A percentile compares a stretch with the other conserved stretches of the same genome.
Evolutionary conservation across 495 filamentous ascomycete species (phyloP).

Genomic region (Hypoxylon perforatum): DNA sequence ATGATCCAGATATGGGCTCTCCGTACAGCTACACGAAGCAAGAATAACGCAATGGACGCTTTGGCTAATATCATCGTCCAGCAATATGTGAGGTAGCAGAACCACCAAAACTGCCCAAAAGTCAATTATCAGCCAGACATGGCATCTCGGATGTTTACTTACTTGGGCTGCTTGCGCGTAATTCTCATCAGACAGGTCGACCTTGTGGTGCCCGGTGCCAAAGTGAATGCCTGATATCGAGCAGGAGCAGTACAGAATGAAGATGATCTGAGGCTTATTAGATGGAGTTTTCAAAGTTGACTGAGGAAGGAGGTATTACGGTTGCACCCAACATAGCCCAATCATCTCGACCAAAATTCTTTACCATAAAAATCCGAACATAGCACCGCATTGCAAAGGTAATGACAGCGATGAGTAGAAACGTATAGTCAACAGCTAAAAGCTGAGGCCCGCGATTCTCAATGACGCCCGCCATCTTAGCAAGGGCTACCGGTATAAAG

Average conservation of each 20-base stretch:
- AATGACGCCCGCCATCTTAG: not conserved
- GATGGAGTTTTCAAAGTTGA: not conserved
- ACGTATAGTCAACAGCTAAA: conserved; percentile 23
- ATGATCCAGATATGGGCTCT: conserved; percentile 37
- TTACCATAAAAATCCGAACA: conserved; percentile 21
- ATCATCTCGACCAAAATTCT: conserved; percentile 31
- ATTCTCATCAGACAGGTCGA: conserved; percentile 13
- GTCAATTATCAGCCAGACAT: not conserved
- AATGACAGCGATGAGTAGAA: conserved; percentile 23
- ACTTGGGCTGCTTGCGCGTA: conserved; percentile 18
- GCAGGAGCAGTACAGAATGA: conserved; percentile 21
- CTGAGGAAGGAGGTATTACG: not conserved
- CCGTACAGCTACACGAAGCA: conserved; percentile 43
- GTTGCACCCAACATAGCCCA: conserved; percentile 15
- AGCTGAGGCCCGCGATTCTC: conserved; percentile 37
- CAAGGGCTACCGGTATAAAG: not conserved
- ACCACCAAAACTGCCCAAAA: conserved; percentile 35
- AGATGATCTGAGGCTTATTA: conserved; percentile 14
- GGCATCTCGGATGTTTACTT: not conserved
- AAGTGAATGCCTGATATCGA: conserved; percentile 26
- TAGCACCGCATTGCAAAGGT: conserved; percentile 14
- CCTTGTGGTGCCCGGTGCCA: conserved; percentile 35
- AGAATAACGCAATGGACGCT: conserved; percentile 47
- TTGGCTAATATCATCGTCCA: conserved; percentile 43
- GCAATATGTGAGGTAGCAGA: conserved; percentile 39